Percentiles rank a stretch among this genome's conserved stretches.
These are phyloP conservation scores for Colletotrichum chlorophyti DNA, from an alignment of 2,329 filamentous ascomycete genomes.

Conservation along the genomic window DNA sequence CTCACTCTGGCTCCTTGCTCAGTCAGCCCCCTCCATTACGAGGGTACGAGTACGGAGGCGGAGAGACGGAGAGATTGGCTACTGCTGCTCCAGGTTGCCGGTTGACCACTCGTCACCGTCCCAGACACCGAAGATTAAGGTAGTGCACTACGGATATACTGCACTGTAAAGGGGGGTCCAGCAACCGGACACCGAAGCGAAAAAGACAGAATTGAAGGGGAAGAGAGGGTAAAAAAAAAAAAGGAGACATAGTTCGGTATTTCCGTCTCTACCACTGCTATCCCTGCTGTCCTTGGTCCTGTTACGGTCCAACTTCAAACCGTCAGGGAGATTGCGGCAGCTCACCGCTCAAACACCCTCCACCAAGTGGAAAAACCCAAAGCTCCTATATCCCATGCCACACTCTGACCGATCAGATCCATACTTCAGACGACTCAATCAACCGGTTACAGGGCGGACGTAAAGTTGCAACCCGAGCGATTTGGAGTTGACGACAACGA, in stretches of 20 bases:
- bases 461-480: slow-evolving; percentile 5
- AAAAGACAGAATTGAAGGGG: too few species aligned
- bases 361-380: neutral
- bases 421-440: slow-evolving; percentile 17
- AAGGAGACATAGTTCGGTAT: slow-evolving; percentile 16
- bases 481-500: slow-evolving; percentile 16
- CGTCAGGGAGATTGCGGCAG: slow-evolving; percentile 26
- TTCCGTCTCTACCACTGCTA: slow-evolving; percentile 7
- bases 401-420: neutral
- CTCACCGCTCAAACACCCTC: slow-evolving; percentile 17
- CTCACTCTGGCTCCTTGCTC: neutral
- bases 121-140: neutral
- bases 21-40: too few species aligned
- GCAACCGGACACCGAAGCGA: neutral
- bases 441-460: slow-evolving; percentile 6
- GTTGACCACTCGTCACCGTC: neutral
- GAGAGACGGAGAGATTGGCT: neutral
- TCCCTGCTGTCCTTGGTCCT: neutral
- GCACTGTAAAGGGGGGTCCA: neutral
- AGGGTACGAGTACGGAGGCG: neutral
- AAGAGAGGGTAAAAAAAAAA: neutral
- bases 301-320: slow-evolving; percentile 25
- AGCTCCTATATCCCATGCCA: neutral
- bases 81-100: neutral
- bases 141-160: too few species aligned